phyloP scores from a whole-genome alignment of 176 grass and related monocot species.

The Elaeis guineensis region DNA sequence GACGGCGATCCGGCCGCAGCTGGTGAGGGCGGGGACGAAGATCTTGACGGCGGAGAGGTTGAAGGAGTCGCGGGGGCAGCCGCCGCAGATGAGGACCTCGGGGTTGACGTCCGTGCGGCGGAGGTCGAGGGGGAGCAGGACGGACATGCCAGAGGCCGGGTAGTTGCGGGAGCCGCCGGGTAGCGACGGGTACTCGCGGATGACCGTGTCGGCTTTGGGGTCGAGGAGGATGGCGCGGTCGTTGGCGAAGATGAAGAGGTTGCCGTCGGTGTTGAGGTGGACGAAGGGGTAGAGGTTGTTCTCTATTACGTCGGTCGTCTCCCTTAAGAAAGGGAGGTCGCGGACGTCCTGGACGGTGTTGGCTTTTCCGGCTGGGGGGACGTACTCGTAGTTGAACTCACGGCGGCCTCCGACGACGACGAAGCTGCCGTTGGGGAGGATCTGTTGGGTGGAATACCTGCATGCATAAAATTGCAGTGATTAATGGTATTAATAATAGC shows the following conservation, averaged over 20 bases:
- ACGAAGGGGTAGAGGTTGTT: constrained; percentile 95
- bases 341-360: constrained; percentile 14
- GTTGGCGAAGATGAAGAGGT: constrained; percentile 75
- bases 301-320: constrained; percentile 68
- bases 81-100: constrained; percentile 73
- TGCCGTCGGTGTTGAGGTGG: constrained; percentile 69
- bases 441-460: constrained; percentile 66
- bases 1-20: constrained; percentile 55
- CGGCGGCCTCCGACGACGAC: constrained; percentile 68
- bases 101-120: constrained; percentile 18
- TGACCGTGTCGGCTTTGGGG: constrained; percentile 26
- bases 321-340: constrained; percentile 30
- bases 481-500: constrained; percentile 6
- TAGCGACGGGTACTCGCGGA: constrained; percentile 27
- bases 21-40: constrained; percentile 32
- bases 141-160: background rate
- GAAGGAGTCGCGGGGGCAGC: constrained; percentile 44
- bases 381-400: constrained; percentile 58
- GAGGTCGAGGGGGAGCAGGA: constrained; percentile 55
- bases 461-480: background rate
- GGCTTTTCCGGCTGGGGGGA: constrained; percentile 35
- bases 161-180: constrained; percentile 56
- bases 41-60: constrained; percentile 27
- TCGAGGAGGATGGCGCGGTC: constrained; percentile 60
- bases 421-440: constrained; percentile 48